Evolutionary conservation across 2,329 filamentous ascomycete genomes (phyloP).

Genomic region (Setomelanomma holmii): DNA sequence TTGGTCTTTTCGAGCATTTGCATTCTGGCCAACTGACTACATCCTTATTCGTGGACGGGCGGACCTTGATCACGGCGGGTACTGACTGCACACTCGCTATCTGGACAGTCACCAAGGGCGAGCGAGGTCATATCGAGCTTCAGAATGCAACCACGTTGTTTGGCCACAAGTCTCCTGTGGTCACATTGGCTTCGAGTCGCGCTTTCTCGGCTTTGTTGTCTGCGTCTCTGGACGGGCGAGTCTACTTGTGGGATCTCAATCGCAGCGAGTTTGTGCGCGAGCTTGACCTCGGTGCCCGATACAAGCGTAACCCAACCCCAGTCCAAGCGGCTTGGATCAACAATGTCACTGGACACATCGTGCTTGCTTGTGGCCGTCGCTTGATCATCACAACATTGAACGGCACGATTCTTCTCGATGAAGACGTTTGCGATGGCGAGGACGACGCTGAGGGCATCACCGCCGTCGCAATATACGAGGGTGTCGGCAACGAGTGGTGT

Average conservation of each 20-base stretch:
- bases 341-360: slow-evolving; percentile 87
- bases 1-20: slow-evolving; percentile 91
- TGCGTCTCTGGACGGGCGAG: slow-evolving; percentile 79
- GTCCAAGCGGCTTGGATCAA: slow-evolving; percentile 83
- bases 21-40: slow-evolving; percentile 89
- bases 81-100: slow-evolving; percentile 91
- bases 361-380: slow-evolving; percentile 79
- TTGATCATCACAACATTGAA: slow-evolving; percentile 87
- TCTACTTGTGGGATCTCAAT: slow-evolving; percentile 94
- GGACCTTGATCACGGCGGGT: slow-evolving; percentile 88
- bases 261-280: slow-evolving; percentile 83
- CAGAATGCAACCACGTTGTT: slow-evolving; percentile 82
- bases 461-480: slow-evolving; percentile 91
- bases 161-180: slow-evolving; percentile 86
- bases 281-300: slow-evolving; percentile 57
- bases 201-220: slow-evolving; percentile 89
- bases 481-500: slow-evolving; percentile 87
- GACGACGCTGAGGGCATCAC: slow-evolving; percentile 74
- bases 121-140: slow-evolving; percentile 72
- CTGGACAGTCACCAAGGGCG: slow-evolving; percentile 74
- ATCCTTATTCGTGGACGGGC: slow-evolving; percentile 85
- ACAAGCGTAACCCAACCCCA: slow-evolving; percentile 30
- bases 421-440: slow-evolving; percentile 73
- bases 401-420: slow-evolving; percentile 79
- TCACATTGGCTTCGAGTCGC: slow-evolving; percentile 81